Conservation (phyloP, 768 basidiomycete genomes). For the Pleurotus eryngii region DNA sequence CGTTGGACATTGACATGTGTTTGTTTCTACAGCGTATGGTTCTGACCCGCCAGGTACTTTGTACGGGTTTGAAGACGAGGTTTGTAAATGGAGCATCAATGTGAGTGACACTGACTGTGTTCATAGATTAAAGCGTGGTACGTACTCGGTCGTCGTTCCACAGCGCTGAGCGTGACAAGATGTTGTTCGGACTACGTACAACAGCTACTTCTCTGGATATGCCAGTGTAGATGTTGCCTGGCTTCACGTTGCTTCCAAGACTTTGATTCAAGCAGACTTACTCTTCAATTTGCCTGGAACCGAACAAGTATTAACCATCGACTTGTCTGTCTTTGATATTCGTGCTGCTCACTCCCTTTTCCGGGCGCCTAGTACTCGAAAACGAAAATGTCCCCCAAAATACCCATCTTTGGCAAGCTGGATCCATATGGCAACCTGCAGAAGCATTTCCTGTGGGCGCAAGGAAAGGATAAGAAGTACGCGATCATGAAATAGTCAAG, state of each 20-base stretch:
- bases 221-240: conserved; percentile 83
- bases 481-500: conserved; percentile 15
- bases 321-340: background rate
- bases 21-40: conserved; percentile 46
- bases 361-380: conserved; percentile 34
- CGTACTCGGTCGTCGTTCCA: background rate
- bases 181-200: no score
- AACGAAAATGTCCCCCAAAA: conserved; percentile 21
- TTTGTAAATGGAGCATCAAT: conserved; percentile 11
- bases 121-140: conserved; percentile 51
- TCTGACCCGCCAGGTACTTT: conserved; percentile 56
- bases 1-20: background rate
- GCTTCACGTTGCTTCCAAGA: conserved; percentile 67
- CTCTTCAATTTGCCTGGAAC: conserved; percentile 76
- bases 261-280: conserved; percentile 78
- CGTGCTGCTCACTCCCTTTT: background rate
- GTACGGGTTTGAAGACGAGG: conserved; percentile 79
- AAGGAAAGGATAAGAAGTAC: conserved; percentile 36
- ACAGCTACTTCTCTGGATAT: conserved; percentile 67
- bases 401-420: conserved; percentile 25
- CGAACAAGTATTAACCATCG: conserved; percentile 55
- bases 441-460: conserved; percentile 27
- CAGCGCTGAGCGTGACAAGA: no score
- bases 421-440: conserved; percentile 34
- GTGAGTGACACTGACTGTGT: background rate